A percentile compares a stretch with the other conserved stretches of the same genome.
phyloP scores from a whole-genome alignment of 305 asterid species.

The Salvia sclarea region DNA sequence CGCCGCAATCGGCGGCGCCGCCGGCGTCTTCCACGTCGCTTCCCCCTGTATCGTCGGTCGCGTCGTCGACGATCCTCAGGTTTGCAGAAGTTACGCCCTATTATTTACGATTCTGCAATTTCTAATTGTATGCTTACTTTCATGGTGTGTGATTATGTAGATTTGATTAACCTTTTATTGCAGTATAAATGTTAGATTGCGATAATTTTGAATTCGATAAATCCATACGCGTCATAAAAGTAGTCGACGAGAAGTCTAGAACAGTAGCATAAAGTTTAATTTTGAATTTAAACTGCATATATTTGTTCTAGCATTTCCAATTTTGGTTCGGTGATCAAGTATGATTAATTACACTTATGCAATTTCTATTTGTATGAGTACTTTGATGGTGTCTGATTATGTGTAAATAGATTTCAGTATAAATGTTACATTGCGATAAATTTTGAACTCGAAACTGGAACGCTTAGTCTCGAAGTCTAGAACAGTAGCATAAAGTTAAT shows the following conservation, averaged over 20 bases:
- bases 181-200: not conserved
- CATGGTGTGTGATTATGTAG: not conserved
- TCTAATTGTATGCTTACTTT: not conserved
- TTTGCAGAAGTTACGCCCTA: slow-evolving; percentile 5
- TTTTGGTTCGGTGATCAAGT: not conserved
- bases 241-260: too few relatives aligned
- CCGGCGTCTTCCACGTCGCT: slow-evolving; percentile 87
- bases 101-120: not conserved
- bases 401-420: too few relatives aligned
- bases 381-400: too few relatives aligned
- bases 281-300: not conserved
- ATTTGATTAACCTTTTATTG: not conserved
- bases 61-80: slow-evolving; percentile 78
- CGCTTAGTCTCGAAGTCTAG: too few relatives aligned
- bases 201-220: not conserved
- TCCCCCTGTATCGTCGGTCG: slow-evolving; percentile 66
- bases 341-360: not conserved
- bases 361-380: too few relatives aligned
- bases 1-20: slow-evolving; percentile 59
- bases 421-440: too few relatives aligned
- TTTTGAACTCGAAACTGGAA: too few relatives aligned
- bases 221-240: not conserved
- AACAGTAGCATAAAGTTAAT: not conserved
- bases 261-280: not conserved
- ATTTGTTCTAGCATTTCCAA: not conserved